Evolutionary conservation across 805 yeast genomes (phyloP), one percentile per base, ranked within the genome.

Genomic region (Wickerhamomyces tratensis): DNA sequence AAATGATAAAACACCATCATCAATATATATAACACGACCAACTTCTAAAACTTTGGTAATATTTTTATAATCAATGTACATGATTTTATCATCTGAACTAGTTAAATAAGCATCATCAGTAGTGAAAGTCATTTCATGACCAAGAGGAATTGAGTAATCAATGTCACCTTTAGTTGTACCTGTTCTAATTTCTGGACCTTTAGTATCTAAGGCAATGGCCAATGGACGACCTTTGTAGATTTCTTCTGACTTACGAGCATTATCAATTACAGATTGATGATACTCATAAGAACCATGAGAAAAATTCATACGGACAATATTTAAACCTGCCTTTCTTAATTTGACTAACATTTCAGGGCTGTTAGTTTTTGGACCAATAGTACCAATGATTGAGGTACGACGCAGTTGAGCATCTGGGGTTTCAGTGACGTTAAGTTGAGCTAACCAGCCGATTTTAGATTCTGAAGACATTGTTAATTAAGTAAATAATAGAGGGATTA

Each of bases 121-220:
- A 64, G 97, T 71, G 76, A 93, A 85, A 62, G 72, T 79, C 95
- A 93, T 85, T 67, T 83, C 91, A 68, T 87, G 96, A 69, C 79
- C 80, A 48, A 93, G 76, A 38, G 76, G 68, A 59, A 93, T 84
- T 60, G 96, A 83, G 69, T 69, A 87, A 64, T 93, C 98, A 47
- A 69, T 67, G 46, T 77, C 85, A 59, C 76, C 86, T 50, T 69
- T 65, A 57, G 98, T 93, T 67, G 88, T 80, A 69, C 98, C 98
- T 46, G 98, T 91, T 79, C 98, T 86, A 73, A 93, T 93, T 74
- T 93, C 98, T 50, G 98, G 98, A 57, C 98, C 98, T 79, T 93
- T 93, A 67, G 98, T 93, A 69, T 93, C 98, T 58, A 93, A 80
- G 52, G 98, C 98, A 68, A 93, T 89, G 49, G 96, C 98, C 60